phyloP scores from a whole-genome alignment of 257 asterid genomes.

The Solanum commersonii region DNA sequence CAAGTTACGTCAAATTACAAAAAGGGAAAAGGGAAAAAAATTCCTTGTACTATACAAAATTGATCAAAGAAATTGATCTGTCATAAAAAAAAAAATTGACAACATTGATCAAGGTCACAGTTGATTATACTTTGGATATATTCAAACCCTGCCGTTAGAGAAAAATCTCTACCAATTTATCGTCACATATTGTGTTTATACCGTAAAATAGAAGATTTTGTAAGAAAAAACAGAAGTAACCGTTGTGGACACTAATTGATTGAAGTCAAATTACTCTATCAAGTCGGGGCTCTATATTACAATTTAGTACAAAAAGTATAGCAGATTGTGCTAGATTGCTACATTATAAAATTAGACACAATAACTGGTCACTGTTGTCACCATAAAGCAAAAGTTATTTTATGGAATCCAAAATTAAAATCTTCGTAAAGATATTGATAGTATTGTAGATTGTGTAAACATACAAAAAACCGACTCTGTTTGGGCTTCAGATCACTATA shows the following conservation, averaged over 20 bases:
- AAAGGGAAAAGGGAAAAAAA: not conserved
- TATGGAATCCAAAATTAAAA: not conserved
- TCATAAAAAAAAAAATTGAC: not conserved
- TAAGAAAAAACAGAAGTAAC: not conserved
- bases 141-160: not conserved
- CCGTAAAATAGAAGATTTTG: not conserved
- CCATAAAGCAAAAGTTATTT: not conserved
- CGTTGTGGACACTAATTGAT: not conserved
- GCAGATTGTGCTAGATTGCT: not conserved
- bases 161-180: not conserved
- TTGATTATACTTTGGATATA: not conserved
- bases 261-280: not conserved
- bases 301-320: not conserved
- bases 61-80: not conserved
- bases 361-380: not conserved
- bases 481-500: not conserved
- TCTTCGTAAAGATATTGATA: not conserved
- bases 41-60: not conserved
- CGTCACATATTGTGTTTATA: not conserved
- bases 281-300: not conserved
- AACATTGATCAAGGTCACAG: not conserved
- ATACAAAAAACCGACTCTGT: not conserved
- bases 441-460: not conserved
- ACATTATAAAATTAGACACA: not conserved
- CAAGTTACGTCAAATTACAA: not conserved